Percentiles rank a stretch among this genome's conserved stretches.
These are phyloP conservation scores for Amanita thiersii DNA, from an alignment of 768 basidiomycete species.

Conservation along the genomic window DNA sequence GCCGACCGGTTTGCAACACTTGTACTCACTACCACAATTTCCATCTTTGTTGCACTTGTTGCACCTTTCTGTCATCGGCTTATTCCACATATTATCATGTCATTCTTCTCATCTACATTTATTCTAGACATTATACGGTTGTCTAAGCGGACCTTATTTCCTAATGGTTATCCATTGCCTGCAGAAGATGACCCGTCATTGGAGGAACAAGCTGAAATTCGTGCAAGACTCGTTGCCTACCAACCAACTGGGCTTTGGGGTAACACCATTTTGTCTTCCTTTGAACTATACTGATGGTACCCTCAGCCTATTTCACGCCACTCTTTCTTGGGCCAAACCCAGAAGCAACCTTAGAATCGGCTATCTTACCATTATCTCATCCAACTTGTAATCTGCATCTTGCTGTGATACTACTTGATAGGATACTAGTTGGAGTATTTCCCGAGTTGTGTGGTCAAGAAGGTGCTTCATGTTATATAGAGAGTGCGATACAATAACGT, in stretches of 20 bases:
- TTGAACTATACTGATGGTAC: background rate
- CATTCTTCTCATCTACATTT: slow-evolving; percentile 39
- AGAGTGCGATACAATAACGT: background rate
- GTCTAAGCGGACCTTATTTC: slow-evolving; percentile 72
- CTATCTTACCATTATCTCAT: slow-evolving; percentile 55
- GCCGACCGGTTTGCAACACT: slow-evolving; percentile 40
- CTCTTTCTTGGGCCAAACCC: slow-evolving; percentile 50
- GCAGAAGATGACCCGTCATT: slow-evolving; percentile 64
- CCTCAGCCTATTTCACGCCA: slow-evolving; percentile 33
- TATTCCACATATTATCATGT: slow-evolving; percentile 59
- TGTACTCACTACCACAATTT: slow-evolving; percentile 35
- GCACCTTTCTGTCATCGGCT: slow-evolving; percentile 61
- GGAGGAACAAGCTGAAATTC: slow-evolving; percentile 64
- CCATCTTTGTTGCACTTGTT: slow-evolving; percentile 38
- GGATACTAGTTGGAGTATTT: slow-evolving; percentile 61
- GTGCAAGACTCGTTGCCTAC: slow-evolving; percentile 32
- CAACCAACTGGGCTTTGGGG: slow-evolving; percentile 27
- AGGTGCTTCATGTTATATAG: no score
- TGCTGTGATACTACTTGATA: slow-evolving; percentile 64
- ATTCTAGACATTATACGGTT: slow-evolving; percentile 45
- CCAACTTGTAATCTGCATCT: slow-evolving; percentile 75
- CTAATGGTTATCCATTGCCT: slow-evolving; percentile 80
- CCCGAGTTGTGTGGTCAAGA: slow-evolving; percentile 59
- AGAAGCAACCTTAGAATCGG: slow-evolving; percentile 36
- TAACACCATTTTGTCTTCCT: slow-evolving; percentile 12